phyloP scores from a whole-genome alignment of 805 yeast genomes.

The Yamadazyma tumulicola region DNA sequence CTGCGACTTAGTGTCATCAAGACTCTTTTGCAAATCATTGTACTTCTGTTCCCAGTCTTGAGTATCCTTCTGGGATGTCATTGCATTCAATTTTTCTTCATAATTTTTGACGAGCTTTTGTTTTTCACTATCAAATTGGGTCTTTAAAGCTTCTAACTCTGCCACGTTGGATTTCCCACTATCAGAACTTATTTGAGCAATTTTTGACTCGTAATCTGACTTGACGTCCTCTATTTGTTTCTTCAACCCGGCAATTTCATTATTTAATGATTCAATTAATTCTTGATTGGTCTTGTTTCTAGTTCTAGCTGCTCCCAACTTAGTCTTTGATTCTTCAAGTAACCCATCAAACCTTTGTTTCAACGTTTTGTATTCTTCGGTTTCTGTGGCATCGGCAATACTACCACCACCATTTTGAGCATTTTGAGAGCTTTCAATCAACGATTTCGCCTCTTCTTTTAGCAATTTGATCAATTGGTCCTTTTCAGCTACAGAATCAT shows the following conservation, averaged over 20 bases:
- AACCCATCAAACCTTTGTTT: conserved; percentile 29
- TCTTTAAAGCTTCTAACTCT: conserved; percentile 7
- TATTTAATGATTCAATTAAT: conserved; percentile 22
- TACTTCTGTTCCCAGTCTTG: conserved; percentile 13
- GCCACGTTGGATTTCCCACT: background rate
- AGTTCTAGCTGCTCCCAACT: conserved; percentile 21
- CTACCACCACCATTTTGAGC: conserved; percentile 11
- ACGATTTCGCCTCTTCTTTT: conserved; percentile 53
- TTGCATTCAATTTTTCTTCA: conserved; percentile 8
- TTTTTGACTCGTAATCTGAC: conserved; percentile 2
- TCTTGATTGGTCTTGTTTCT: conserved; percentile 15
- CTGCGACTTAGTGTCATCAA: conserved; percentile 9
- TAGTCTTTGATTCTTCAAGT: conserved; percentile 24
- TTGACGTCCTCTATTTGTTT: conserved; percentile 10
- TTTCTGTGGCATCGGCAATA: background rate
- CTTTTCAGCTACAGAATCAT: conserved; percentile 36
- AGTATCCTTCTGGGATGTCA: conserved; percentile 6
- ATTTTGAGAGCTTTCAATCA: conserved; percentile 50
- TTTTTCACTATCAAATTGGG: conserved; percentile 7
- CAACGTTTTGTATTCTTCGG: conserved; percentile 21
- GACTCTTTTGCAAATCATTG: conserved; percentile 16
- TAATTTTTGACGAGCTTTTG: conserved; percentile 12
- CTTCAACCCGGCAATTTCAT: conserved; percentile 16
- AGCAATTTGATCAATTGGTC: conserved; percentile 46
- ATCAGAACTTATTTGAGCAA: background rate